Percentiles rank a stretch among this genome's conserved stretches.
These are phyloP conservation scores for Sclerotinia subarctica DNA, from an alignment of 2,329 filamentous ascomycete species.

Conservation along the genomic window DNA sequence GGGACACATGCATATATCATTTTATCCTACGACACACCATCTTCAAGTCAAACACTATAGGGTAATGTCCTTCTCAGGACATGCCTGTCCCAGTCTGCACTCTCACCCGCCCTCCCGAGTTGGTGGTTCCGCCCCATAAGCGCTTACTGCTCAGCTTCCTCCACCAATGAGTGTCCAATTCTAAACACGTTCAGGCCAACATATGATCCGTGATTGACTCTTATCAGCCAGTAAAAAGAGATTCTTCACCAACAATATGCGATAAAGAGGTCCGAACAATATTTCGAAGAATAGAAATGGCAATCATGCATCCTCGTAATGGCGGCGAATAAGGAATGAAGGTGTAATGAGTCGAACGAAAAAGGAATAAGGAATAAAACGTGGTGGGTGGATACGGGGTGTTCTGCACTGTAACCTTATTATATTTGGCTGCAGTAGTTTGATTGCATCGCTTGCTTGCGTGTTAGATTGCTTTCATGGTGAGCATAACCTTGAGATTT, in stretches of 20 bases:
- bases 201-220: not conserved
- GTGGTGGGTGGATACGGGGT: slow-evolving; percentile 1
- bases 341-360: not conserved
- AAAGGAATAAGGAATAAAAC: slow-evolving; percentile 15
- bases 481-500: not conserved
- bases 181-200: not conserved
- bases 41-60: slow-evolving; percentile 7
- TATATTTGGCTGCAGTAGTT: slow-evolving; percentile 6
- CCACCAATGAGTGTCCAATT: not conserved
- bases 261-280: not conserved
- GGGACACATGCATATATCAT: slow-evolving; percentile 7
- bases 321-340: slow-evolving; percentile 4
- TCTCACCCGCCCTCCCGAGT: slow-evolving; percentile 10
- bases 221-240: not conserved
- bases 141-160: slow-evolving; percentile 11
- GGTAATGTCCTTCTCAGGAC: not conserved
- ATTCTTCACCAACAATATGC: not conserved
- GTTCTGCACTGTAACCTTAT: slow-evolving; percentile 12
- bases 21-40: slow-evolving; percentile 1
- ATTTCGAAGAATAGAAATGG: not conserved
- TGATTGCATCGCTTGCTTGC: not conserved
- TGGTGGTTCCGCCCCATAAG: slow-evolving; percentile 16
- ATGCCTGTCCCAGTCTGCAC: slow-evolving; percentile 7
- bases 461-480: not conserved
- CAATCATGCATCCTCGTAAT: slow-evolving; percentile 14